Evolutionary conservation across 805 yeast species (phyloP).

Genomic region (Ogataea henricii): DNA sequence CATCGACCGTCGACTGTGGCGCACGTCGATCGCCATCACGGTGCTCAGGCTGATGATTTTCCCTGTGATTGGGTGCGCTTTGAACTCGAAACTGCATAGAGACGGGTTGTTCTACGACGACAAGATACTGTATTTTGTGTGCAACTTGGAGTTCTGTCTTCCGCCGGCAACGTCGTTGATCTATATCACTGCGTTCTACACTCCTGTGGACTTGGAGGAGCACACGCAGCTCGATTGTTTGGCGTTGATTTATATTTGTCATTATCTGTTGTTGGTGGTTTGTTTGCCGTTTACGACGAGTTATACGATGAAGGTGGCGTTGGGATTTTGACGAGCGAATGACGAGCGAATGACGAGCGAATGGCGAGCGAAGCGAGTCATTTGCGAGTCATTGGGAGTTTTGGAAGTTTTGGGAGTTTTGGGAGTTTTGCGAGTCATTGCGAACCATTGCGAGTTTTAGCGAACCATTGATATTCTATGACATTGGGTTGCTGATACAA

Average conservation of each 20-base stretch:
- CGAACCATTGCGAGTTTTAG: no score
- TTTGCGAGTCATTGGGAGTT: no score
- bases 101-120: slow-evolving; percentile 68
- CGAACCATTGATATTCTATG: no score
- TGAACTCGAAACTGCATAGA: slow-evolving; percentile 59
- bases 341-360: slow-evolving; percentile 3
- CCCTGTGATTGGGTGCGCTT: slow-evolving; percentile 77
- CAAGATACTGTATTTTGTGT: slow-evolving; percentile 65
- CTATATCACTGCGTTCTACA: slow-evolving; percentile 84
- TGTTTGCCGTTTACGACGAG: slow-evolving; percentile 76
- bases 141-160: slow-evolving; percentile 72
- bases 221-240: slow-evolving; percentile 81
- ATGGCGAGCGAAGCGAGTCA: not conserved
- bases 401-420: no score
- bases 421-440: no score
- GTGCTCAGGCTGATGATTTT: slow-evolving; percentile 60
- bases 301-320: slow-evolving; percentile 58
- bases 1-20: slow-evolving; percentile 73
- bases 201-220: slow-evolving; percentile 58
- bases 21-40: slow-evolving; percentile 60
- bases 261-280: slow-evolving; percentile 67
- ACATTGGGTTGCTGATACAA: no score
- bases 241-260: slow-evolving; percentile 72
- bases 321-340: slow-evolving; percentile 35
- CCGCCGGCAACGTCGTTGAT: slow-evolving; percentile 90